A percentile compares a stretch with the other conserved stretches of the same genome.
Evolutionary conservation across 768 basidiomycete species (phyloP).

Genomic region (Mycena albidolilacea): DNA sequence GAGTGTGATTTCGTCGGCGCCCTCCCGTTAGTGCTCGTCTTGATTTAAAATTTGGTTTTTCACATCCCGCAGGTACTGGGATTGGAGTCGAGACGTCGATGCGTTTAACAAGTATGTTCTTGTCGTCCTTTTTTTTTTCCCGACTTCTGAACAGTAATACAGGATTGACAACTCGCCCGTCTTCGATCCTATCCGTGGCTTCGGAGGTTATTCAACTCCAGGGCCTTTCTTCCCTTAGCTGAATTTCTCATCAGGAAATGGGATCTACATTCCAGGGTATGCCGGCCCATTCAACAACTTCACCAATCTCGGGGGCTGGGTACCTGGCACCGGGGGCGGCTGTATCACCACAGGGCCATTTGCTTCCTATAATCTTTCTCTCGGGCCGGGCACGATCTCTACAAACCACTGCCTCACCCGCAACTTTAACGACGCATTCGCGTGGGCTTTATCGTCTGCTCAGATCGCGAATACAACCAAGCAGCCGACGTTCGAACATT

Average conservation of each 20-base stretch:
- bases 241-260: slow-evolving; percentile 46
- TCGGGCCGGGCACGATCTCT: slow-evolving; percentile 42
- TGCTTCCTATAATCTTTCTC: too few species aligned
- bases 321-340: slow-evolving; percentile 13
- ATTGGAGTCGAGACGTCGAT: slow-evolving; percentile 28
- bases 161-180: slow-evolving; percentile 40
- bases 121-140: not conserved
- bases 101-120: slow-evolving; percentile 25
- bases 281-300: slow-evolving; percentile 32
- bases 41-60: not conserved
- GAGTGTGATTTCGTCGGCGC: slow-evolving; percentile 47
- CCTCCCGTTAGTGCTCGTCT: slow-evolving; percentile 38
- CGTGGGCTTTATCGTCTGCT: slow-evolving; percentile 38
- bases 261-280: slow-evolving; percentile 45
- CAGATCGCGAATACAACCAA: slow-evolving; percentile 45
- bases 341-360: too few species aligned
- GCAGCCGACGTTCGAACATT: slow-evolving; percentile 48
- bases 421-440: slow-evolving; percentile 42
- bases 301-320: slow-evolving; percentile 47
- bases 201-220: slow-evolving; percentile 30
- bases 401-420: slow-evolving; percentile 54
- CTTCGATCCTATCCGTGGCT: slow-evolving; percentile 37
- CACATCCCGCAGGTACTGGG: slow-evolving; percentile 1
- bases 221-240: not conserved
- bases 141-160: not conserved